Conservation (phyloP, 2,329 filamentous ascomycete species). For the Stagonosporopsis tanaceti region DNA sequence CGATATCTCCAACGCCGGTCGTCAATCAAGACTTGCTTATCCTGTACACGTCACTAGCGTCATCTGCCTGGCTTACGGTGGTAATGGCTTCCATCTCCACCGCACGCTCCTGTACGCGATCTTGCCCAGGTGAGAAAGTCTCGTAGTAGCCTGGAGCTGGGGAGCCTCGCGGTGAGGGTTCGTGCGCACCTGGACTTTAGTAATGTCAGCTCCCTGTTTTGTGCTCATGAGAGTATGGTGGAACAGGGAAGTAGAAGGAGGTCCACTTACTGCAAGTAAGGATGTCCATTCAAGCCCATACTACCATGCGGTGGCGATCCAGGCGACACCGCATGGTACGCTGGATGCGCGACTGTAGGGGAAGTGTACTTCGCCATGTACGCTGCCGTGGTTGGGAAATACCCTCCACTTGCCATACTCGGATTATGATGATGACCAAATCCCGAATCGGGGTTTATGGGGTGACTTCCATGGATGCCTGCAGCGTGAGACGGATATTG, state of each 20-base stretch:
- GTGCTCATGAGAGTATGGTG: background rate
- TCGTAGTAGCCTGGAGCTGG: constrained; percentile 10
- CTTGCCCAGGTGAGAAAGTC: background rate
- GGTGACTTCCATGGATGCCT: constrained; percentile 5
- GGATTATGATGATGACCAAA: constrained; percentile 4
- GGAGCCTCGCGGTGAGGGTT: background rate
- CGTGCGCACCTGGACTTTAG: background rate
- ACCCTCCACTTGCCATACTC: background rate
- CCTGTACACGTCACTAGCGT: background rate
- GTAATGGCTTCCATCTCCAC: constrained; percentile 16
- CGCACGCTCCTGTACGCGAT: constrained; percentile 1
- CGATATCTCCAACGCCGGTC: background rate
- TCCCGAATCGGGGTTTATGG: background rate
- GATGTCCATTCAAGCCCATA: background rate
- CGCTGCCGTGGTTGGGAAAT: background rate
- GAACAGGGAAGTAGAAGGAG: background rate
- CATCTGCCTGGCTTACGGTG: background rate
- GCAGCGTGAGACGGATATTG: background rate
- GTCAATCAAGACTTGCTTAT: constrained; percentile 6
- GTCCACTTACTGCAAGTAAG: constrained; percentile 5
- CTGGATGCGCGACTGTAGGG: background rate
- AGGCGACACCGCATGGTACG: background rate
- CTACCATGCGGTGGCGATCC: constrained; percentile 1
- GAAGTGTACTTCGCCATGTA: constrained; percentile 2
- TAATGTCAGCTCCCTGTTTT: too few relatives aligned